Evolutionary conservation across 306 rosid species (phyloP), one percentile per base, ranked within the genome.

Genomic region (Dryas drummondii): DNA sequence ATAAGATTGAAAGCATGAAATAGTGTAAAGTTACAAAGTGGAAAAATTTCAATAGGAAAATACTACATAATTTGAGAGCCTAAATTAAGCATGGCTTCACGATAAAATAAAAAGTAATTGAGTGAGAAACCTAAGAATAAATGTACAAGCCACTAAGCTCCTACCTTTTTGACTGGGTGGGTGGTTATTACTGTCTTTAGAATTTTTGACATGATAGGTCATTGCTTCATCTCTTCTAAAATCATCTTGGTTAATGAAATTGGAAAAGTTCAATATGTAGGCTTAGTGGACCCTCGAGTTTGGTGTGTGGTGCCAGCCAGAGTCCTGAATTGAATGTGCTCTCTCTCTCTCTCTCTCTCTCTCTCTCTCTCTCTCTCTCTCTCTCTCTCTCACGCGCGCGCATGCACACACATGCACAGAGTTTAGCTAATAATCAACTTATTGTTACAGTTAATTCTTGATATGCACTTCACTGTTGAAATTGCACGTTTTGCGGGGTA

Each of bases 401-500:
- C 37, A 32, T 32, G 37, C 2, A 2, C 37, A 32, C 37, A 32
- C 15, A n/a, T 12, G 3, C 58, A 3, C 13, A 72, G 66, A 32
- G 37, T 32, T 46, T 47, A 47, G 47, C 76, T 9, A 11, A 59
- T 27, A 45, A 57, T 47, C 58, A 57, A 49, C 79, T 68, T 62
- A 12, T 63, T 82, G 72, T 82, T 73, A 76, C 94, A 94, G 99
- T 83, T 94, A 66, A 90, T 94, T 85, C 97, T 94, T 75, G 98
- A 94, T 76, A 92, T 94, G 99, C 99, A 94, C 89, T 94, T 92
- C 74, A 92, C 99, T 7, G 99, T 94, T 54, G 98, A 94, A 81
- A 94, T 94, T 67, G 96, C 97, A 16, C 92, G 93, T 70, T 92
- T 76, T 84, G 99, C 96, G 68, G 97, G 97, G 11, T 94, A 90